Evolutionary conservation across 306 rosid species (phyloP).

Genomic region (Castanospermum australe): DNA sequence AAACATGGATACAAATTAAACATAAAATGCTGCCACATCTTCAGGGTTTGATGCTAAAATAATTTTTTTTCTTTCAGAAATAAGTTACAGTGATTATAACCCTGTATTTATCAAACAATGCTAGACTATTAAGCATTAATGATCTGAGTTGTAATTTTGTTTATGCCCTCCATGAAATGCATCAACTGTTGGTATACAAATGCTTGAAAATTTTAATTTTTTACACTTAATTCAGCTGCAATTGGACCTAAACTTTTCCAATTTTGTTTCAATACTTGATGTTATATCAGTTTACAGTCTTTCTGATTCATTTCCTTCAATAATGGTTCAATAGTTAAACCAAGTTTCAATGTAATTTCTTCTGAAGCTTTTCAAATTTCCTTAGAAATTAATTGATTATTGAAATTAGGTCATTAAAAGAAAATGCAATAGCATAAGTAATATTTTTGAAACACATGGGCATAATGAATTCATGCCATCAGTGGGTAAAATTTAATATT

Average conservation of each 20-base stretch:
- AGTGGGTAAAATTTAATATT: not conserved
- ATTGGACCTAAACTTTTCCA: not conserved
- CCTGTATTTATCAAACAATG: not conserved
- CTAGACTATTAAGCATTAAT: too few relatives aligned
- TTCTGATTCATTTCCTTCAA: not conserved
- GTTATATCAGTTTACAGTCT: not conserved
- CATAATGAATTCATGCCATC: not conserved
- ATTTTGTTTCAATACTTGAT: not conserved
- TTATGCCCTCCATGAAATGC: not conserved
- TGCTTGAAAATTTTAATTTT: not conserved
- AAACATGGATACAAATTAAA: not conserved
- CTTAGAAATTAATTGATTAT: not conserved
- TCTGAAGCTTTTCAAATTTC: not conserved
- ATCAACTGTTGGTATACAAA: not conserved
- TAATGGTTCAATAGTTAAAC: not conserved
- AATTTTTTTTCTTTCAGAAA: not conserved
- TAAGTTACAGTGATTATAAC: not conserved
- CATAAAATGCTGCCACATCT: not conserved
- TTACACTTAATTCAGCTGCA: not conserved
- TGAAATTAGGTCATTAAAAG: not conserved
- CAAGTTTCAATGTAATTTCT: not conserved
- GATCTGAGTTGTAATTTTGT: not conserved
- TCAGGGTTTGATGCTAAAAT: not conserved
- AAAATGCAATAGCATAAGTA: not conserved
- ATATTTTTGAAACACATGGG: not conserved